These are phyloP conservation scores for Penicillium taxi DNA, from an alignment of 495 filamentous ascomycete species.

Conservation along the genomic window DNA sequence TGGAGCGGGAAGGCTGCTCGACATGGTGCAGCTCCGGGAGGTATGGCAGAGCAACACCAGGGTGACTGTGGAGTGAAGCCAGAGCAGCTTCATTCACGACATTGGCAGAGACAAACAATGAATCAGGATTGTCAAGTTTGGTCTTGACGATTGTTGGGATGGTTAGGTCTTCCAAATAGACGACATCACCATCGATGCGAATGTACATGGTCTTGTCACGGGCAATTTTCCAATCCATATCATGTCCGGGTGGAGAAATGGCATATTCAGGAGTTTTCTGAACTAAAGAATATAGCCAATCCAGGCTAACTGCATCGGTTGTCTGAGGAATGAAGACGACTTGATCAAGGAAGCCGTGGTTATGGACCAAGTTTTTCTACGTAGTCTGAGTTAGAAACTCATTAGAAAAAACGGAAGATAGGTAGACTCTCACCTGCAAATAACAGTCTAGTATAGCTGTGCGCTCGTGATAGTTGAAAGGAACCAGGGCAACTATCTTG, in stretches of 20 bases:
- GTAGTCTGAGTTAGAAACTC: neutral
- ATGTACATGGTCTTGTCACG: constrained; percentile 38
- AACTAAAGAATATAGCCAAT: constrained; percentile 33
- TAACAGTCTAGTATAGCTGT: constrained; percentile 49
- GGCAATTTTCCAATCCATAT: constrained; percentile 13
- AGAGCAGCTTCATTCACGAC: constrained; percentile 39
- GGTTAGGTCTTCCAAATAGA: constrained; percentile 46
- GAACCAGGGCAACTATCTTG: constrained; percentile 43
- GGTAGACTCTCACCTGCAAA: constrained; percentile 24
- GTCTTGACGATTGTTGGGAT: constrained; percentile 48
- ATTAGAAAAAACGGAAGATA: neutral
- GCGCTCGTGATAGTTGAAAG: constrained; percentile 38
- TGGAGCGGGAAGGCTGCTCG: constrained; percentile 11
- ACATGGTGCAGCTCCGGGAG: constrained; percentile 23
- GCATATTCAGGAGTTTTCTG: constrained; percentile 22
- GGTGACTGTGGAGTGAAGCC: constrained; percentile 28
- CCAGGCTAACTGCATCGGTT: constrained; percentile 34
- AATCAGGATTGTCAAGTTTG: constrained; percentile 39
- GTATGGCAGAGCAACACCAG: constrained; percentile 31
- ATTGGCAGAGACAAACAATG: constrained; percentile 45
- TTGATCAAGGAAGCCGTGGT: constrained; percentile 46
- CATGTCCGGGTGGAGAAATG: constrained; percentile 11
- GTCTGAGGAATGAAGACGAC: constrained; percentile 48
- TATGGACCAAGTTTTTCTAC: constrained; percentile 43
- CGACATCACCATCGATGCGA: constrained; percentile 50